Evolutionary conservation across 2,329 filamentous ascomycete species (phyloP), one percentile per base, ranked within the genome.

Genomic region (Hymenoscyphus fructigenus): DNA sequence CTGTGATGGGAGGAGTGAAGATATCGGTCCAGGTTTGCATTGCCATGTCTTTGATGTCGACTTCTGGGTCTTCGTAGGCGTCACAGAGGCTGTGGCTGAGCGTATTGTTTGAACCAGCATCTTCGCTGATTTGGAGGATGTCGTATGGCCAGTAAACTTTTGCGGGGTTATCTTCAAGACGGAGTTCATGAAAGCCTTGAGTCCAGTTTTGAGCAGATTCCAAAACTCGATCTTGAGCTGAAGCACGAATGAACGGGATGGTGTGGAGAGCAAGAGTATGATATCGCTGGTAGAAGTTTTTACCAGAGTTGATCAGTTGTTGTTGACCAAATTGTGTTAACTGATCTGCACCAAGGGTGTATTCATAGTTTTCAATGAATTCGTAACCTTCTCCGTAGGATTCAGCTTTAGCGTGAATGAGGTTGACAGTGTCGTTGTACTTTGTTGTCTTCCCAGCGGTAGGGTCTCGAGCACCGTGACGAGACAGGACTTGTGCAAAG

Each of bases 381-480:
- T 83, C 82, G 72, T 87, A 92, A 29, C 84, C 83, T 38, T 81
- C 80, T 7, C 83, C 83, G 73, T 91, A 94, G 0, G 77, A 76
- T 1, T 81, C 83, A 10, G 81, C 81, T 44, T 72, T 75, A 56
- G 75, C 76, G 66, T 93, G 87, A 66, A 97, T 89, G 58, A 84
- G 84, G 32, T 82, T 75, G 61, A 97, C 81, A 9, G 91, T 82
- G 5, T 79, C 76, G 47, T 81, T 83, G 78, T 96, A 97, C 6
- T 76, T 74, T 12, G 76, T 74, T 0, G 88, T 85, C 79, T 93
- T 96, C 69, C 80, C 80, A 12, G 79, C 73, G 0, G 93, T 96
- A 0, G 93, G 93, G 74, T 92, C 90, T 61, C 93, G 86, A 44
- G 91, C 91, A 58, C 93, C 93, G 75, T 97, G 93, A 2, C 93